These are phyloP conservation scores for Boletus austroedulis DNA, from an alignment of 1,284 basidiomycete genomes.

Conservation along the genomic window DNA sequence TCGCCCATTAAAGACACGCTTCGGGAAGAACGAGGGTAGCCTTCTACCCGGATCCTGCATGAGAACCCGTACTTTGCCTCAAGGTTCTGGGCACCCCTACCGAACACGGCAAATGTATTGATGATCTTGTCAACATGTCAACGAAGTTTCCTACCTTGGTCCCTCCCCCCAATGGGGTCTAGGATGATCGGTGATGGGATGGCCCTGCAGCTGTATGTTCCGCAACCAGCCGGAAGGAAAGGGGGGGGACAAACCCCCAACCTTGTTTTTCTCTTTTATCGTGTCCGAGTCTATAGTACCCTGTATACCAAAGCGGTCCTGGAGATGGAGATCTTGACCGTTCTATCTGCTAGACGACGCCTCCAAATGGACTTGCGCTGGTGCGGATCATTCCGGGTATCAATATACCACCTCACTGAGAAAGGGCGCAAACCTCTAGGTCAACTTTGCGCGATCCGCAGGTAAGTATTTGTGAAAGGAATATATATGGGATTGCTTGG, in stretches of 20 bases:
- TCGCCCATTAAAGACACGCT: constrained; percentile 5
- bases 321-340: constrained; percentile 20
- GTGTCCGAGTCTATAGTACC: constrained; percentile 17
- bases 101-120: constrained; percentile 16
- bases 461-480: constrained; percentile 1
- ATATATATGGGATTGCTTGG: neutral
- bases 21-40: constrained; percentile 6
- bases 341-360: constrained; percentile 21
- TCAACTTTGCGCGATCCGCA: constrained; percentile 17
- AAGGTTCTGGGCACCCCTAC: constrained; percentile 15
- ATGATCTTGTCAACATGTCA: constrained; percentile 9
- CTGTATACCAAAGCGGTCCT: constrained; percentile 14
- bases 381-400: constrained; percentile 32
- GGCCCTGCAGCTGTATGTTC: constrained; percentile 10
- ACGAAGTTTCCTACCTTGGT: constrained; percentile 10
- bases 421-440: constrained; percentile 17
- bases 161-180: neutral
- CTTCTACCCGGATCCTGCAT: constrained; percentile 24
- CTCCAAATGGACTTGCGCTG: constrained; percentile 18
- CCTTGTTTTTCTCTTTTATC: constrained; percentile 19
- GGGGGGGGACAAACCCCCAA: constrained; percentile 13
- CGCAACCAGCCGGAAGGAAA: constrained; percentile 11
- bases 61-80: constrained; percentile 14
- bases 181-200: constrained; percentile 11
- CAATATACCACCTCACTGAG: constrained; percentile 8